Base-by-base conservation (phyloP, 257 asterid species). In the Solanum paucissectum region DNA sequence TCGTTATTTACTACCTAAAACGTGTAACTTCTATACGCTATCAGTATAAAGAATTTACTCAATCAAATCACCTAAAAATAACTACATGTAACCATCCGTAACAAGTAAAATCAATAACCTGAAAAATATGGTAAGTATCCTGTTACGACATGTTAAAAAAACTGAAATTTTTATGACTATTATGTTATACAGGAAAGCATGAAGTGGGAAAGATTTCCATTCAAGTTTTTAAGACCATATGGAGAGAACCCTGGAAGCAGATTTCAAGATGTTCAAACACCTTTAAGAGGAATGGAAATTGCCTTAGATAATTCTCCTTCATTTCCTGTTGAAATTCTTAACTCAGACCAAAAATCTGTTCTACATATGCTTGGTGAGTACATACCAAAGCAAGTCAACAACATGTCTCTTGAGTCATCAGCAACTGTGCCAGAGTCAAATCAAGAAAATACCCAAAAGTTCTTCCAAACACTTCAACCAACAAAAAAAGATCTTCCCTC, bases 231-330 rank as follows among this genome's bases (percentile, higher is more conserved):
- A 9, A 94, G 89, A 85, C 91, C 95, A 12, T 87, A 90, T 85
- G 91, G 90, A 90, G 86, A 83, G 75, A 93, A 94, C 82, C 98
- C 94, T 49, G 93, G 90, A 42, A 90, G 91, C 23, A 86, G 83
- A 66, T 86, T 94, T 84, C 94, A 92, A 77, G 88, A 88, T 44
- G 73, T 93, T 18, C 95, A 96, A 79, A 94, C 93, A 46, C 92
- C 94, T 44, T 92, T 95, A 90, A 91, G 89, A 86, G 98, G 99
- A 66, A 94, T 96, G 95, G 95, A 94, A 86, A 91, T 92, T 64
- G 97, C 95, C 81, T 86, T 94, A 1, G 84, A 90, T 44, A 91
- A 89, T 60, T 87, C 89, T 88, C 76, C 93, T 37, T 88, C 92
- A 42, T 90, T 91, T 71, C 95, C 96, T 9, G 81, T 89, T 73